phyloP scores from a whole-genome alignment of 441 rosid genomes.

The Aleurites moluccanus region DNA sequence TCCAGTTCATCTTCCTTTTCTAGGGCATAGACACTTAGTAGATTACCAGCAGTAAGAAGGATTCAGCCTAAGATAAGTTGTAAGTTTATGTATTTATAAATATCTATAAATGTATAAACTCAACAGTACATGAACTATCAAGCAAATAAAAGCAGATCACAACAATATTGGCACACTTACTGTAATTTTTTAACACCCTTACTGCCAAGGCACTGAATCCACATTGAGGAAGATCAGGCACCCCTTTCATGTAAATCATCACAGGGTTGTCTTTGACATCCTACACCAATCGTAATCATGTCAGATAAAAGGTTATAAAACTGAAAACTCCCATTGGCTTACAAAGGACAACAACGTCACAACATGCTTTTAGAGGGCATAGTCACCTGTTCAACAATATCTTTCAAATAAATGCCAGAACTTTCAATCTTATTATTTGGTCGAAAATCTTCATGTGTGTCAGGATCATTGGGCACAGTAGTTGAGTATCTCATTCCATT shows the following conservation, averaged over 20 bases:
- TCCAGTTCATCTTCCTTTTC: background rate
- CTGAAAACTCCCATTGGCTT: background rate
- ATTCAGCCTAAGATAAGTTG: background rate
- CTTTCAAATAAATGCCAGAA: conserved; percentile 54
- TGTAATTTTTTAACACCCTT: conserved; percentile 67
- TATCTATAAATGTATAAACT: background rate
- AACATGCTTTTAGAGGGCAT: background rate
- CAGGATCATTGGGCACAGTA: conserved; percentile 64
- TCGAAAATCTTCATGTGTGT: conserved; percentile 83
- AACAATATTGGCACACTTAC: conserved; percentile 42
- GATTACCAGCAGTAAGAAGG: background rate
- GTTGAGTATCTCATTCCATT: conserved; percentile 51
- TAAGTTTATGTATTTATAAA: background rate
- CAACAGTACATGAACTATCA: background rate
- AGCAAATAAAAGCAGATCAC: background rate
- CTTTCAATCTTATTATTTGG: conserved; percentile 56
- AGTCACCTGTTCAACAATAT: conserved; percentile 72
- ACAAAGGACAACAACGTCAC: conserved; percentile 17
- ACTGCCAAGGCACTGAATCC: conserved; percentile 96
- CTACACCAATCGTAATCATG: conserved; percentile 40
- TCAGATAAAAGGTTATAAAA: conserved; percentile 3
- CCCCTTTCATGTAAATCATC: conserved; percentile 96
- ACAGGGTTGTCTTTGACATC: conserved; percentile 92
- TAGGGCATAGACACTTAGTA: background rate
- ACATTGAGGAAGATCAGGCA: conserved; percentile 86